Percentiles rank a stretch among this genome's conserved stretches.
Evolutionary conservation across 768 basidiomycete genomes (phyloP).

Genomic region (Suillus clintonianus): DNA sequence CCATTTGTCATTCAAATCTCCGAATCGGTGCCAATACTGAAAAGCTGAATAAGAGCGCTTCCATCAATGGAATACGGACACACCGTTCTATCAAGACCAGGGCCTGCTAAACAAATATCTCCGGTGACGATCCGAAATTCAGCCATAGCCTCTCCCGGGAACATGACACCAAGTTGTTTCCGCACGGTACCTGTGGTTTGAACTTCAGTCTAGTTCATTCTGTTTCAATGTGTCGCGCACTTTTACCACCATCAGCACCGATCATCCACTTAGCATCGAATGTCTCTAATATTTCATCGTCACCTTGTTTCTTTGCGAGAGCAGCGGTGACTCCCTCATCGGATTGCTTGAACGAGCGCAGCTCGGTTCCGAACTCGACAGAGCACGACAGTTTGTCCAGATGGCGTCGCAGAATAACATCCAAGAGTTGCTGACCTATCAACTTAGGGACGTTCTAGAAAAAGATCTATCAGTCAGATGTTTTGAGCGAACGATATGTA

Average conservation of each 20-base stretch:
- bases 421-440: slow-evolving; percentile 21
- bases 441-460: slow-evolving; percentile 3
- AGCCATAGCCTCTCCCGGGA: slow-evolving; percentile 30
- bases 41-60: not conserved
- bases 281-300: slow-evolving; percentile 8
- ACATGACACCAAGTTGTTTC: slow-evolving; percentile 8
- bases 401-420: slow-evolving; percentile 17
- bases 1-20: slow-evolving; percentile 22
- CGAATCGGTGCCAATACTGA: slow-evolving; percentile 54
- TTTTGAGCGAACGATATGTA: not conserved
- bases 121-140: slow-evolving; percentile 27
- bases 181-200: slow-evolving; percentile 1
- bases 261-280: slow-evolving; percentile 9
- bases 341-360: slow-evolving; percentile 35
- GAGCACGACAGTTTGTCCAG: slow-evolving; percentile 13
- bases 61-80: slow-evolving; percentile 5
- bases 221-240: slow-evolving; percentile 2
- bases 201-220: not conserved
- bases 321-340: slow-evolving; percentile 30
- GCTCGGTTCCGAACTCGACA: slow-evolving; percentile 38
- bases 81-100: slow-evolving; percentile 42
- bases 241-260: slow-evolving; percentile 16
- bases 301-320: slow-evolving; percentile 5
- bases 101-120: slow-evolving; percentile 36
- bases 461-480: not conserved